Evolutionary conservation across 495 filamentous ascomycete species (phyloP), one percentile per base, ranked within the genome.

Genomic region (Cudoniella acicularis): DNA sequence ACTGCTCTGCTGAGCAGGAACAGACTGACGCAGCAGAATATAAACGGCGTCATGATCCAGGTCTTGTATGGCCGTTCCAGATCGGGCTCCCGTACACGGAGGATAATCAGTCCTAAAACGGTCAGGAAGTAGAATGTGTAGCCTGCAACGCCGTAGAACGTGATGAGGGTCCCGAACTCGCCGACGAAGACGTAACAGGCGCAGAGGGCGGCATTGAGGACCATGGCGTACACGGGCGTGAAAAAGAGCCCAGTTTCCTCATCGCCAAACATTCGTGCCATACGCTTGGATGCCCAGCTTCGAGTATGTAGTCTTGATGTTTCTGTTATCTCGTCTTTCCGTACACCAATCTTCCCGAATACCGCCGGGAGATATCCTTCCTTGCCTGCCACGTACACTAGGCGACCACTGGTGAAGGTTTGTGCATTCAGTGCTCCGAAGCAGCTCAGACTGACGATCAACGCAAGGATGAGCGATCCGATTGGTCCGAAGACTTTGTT

Each of bases 51-150:
- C 1, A 87, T 87, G 58, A 98, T 95, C 95, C 95, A 98, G 16
- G 91, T 94, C 69, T 81, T 84, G 72, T 98, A 98, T 1, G 94
- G 91, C 21, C 94, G 73, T 70, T 97, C 91, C 21, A 98, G 78
- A 56, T 84, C 74, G 8, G 95, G 95, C 70, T 98, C 94, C 41
- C 81, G 82, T n/a, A 97, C 87, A 22, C 94, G 78, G 60, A 98
- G 76, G 26, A 98, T 84, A 54, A 98, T 96, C 25, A 98, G 78
- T 0, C 94, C 94, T 0, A 98, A 83, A 1, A 98, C 94, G 0
- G 93, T 96, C 27, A 96, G 69, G 73, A 98, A 98, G 74, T 98
- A 98, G 70, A 98, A 98, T 0, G 87, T 89, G 70, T 98, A 98
- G 6, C 91, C 92, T 2, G 92, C 94, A 0, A 98, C 94, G 25